Percentiles rank a stretch among this genome's conserved stretches.
Conservation (phyloP, 495 filamentous ascomycete species). For the Lasiosphaeria miniovina region DNA sequence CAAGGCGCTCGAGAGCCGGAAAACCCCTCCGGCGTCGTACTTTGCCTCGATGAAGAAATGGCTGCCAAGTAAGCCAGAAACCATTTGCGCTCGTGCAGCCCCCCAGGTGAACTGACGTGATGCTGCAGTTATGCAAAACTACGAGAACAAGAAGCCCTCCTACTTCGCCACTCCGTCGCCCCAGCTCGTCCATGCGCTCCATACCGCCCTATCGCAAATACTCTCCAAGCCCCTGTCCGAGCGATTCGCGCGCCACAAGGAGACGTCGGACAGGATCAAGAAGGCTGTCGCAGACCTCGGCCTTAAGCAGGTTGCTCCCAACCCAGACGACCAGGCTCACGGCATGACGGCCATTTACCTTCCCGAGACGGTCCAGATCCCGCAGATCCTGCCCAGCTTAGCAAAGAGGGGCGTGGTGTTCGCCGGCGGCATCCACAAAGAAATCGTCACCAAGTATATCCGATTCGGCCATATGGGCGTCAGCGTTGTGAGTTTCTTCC, state of each 20-base stretch:
- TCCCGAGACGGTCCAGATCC: slow-evolving; percentile 73
- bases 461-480: slow-evolving; percentile 93
- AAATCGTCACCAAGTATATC: slow-evolving; percentile 57
- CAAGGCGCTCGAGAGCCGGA: slow-evolving; percentile 70
- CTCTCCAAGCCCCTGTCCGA: slow-evolving; percentile 71
- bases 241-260: slow-evolving; percentile 74
- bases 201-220: slow-evolving; percentile 89
- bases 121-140: slow-evolving; percentile 84
- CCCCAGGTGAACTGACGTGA: background rate
- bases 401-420: slow-evolving; percentile 90
- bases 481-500: slow-evolving; percentile 57
- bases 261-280: slow-evolving; percentile 79
- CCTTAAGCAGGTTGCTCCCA: slow-evolving; percentile 77
- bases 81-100: background rate
- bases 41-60: slow-evolving; percentile 97
- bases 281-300: slow-evolving; percentile 72
- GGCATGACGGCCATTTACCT: slow-evolving; percentile 98
- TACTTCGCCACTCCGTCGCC: slow-evolving; percentile 97
- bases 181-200: slow-evolving; percentile 88
- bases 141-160: slow-evolving; percentile 92
- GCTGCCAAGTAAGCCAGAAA: slow-evolving; percentile 65
- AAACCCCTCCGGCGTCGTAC: slow-evolving; percentile 77
- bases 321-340: slow-evolving; percentile 87
- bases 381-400: slow-evolving; percentile 81
- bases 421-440: slow-evolving; percentile 91